Base-by-base conservation (phyloP, 2,329 filamentous ascomycete genomes). In the Microsporum audouinii region DNA sequence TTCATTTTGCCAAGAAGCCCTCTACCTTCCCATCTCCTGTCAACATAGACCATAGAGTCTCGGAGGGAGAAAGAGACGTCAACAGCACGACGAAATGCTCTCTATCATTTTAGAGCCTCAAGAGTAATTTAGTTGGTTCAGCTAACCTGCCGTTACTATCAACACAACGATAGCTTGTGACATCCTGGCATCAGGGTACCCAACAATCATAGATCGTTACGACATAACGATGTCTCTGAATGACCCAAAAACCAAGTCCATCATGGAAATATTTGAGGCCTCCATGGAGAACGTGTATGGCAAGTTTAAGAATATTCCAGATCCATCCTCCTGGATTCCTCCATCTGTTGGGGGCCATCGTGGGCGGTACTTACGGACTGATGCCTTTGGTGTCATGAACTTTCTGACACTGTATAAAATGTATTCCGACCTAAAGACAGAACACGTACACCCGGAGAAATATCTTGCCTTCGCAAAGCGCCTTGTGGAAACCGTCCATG, bases 291-390 rank as follows among this genome's bases (percentile, higher is more conserved):
- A 72, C 14, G 63, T 77, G 10, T 78, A 77, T 61, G 75, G 75
- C 10, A 69, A 66, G 27, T 70, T 77, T 61, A 65, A 65, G 59
- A 61, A 62, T 8, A 68, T 76, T 56, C 43, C 62, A 7, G 66
- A 71, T 41, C 70, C 73, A 0, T 58, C 64, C 5, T 60, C 64
- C 3, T 84, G 81, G 82, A 73, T 61, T 0, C 79, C 65, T 14
- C 80, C 81, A 0, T 75, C 75, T 1, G 76, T 74, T 33, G 81
- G 79, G 5, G 82, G 81, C 8, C 80, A 83, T 65, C 74, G 73
- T n/a, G 82, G 82, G 23, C 77, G 82, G 14, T 84, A 84, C 66
- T 75, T 84, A 27, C 84, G 82, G 82, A 84, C 80, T 0, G 82
- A 84, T 64, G 80, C 82, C 0, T 84, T 84, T 66, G 82, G 81